Percentiles rank a stretch among this genome's conserved stretches.
Conservation (phyloP, 2,329 filamentous ascomycete species). For the Colletotrichum gigasporum region DNA sequence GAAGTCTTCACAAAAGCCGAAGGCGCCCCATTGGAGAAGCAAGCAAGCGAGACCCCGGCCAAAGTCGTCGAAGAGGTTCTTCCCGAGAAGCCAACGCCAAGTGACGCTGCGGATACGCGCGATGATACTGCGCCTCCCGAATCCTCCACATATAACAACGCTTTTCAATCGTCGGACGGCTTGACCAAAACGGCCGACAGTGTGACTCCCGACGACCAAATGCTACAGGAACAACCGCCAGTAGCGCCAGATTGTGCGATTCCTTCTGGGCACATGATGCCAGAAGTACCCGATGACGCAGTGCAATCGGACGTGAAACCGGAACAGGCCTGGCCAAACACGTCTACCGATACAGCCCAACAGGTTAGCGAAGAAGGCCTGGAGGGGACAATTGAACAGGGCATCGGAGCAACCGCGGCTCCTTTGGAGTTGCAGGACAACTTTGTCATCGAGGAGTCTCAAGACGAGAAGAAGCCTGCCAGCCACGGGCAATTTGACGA, state of each 20-base stretch:
- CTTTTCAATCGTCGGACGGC: background rate
- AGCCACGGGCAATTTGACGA: conserved; percentile 4
- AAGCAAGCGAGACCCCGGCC: background rate
- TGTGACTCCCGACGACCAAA: background rate
- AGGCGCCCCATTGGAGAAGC: background rate
- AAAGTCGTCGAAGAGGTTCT: background rate
- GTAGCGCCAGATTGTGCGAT: background rate
- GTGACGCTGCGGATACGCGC: too few species aligned
- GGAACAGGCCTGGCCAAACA: background rate
- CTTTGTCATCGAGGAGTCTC: conserved; percentile 41
- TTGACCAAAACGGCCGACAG: background rate
- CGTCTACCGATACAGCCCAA: background rate
- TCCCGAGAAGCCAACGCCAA: too few species aligned
- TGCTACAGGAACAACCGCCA: background rate
- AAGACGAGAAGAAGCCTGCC: conserved; percentile 43
- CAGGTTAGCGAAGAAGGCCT: background rate
- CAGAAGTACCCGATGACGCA: background rate
- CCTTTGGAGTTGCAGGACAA: conserved; percentile 11
- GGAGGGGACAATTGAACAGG: background rate
- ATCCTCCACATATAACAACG: too few species aligned
- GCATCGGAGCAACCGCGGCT: conserved; percentile 8
- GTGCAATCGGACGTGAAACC: background rate
- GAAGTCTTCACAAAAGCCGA: background rate
- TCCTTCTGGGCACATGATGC: background rate
- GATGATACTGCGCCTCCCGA: too few species aligned